These are phyloP conservation scores for Phaeosphaeriaceae sp. DNA, from an alignment of 2,329 filamentous ascomycete species.

Conservation along the genomic window DNA sequence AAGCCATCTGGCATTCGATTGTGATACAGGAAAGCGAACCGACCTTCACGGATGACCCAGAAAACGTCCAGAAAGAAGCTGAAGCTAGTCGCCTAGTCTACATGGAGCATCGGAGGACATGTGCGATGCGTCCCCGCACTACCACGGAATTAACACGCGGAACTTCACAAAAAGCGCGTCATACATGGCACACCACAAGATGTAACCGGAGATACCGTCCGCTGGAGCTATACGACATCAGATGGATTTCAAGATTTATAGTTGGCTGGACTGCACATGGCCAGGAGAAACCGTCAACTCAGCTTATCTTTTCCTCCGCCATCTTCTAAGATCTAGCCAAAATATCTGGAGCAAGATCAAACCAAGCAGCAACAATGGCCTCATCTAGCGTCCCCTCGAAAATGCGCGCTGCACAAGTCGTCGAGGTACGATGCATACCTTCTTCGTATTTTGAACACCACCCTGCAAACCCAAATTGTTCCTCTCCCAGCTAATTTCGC, in stretches of 20 bases:
- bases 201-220: neutral
- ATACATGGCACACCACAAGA: neutral
- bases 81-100: neutral
- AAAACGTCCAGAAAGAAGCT: neutral
- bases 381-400: slow-evolving; percentile 47
- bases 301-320: neutral
- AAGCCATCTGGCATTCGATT: neutral
- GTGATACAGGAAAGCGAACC: neutral
- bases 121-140: neutral
- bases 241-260: neutral
- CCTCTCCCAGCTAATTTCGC: neutral
- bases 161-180: neutral
- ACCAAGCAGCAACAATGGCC: neutral
- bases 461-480: neutral
- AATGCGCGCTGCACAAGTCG: slow-evolving; percentile 58
- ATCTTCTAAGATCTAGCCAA: neutral
- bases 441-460: neutral
- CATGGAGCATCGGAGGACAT: neutral
- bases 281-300: neutral
- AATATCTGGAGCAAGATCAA: neutral
- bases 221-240: neutral
- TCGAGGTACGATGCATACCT: slow-evolving; percentile 45
- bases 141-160: slow-evolving; percentile 7
- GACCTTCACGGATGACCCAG: neutral
- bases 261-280: neutral